Evolutionary conservation across 2,329 filamentous ascomycete genomes (phyloP), one percentile per base, ranked within the genome.

Genomic region (Colletotrichum caudatum): DNA sequence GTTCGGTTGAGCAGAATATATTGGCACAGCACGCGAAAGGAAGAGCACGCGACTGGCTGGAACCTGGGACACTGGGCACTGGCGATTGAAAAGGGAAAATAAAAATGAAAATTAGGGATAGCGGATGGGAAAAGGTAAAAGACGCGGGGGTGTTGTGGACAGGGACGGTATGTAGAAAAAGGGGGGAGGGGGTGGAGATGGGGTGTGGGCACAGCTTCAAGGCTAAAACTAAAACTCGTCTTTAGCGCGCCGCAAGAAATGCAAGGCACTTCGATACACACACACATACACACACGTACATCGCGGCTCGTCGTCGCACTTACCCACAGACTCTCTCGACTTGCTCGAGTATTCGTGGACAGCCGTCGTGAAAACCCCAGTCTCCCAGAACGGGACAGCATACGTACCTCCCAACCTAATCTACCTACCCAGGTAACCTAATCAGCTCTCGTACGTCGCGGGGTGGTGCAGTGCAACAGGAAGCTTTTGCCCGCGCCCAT

Each of bases 141-240:
- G 64, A 37, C 8, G 54, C 35, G 41, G 9, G 39, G 50, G 33
- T 6, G 63, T 37, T n/a, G 64, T 48, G 29, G 29, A 26, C 51
- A 18, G 26, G 29, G 50, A 35, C 62, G 33, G 50, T 16, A n/a
- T n/a, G n/a, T n/a, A 26, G 41, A 33, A 35, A 14, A 20, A 23
- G 23, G 23, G 29, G 48, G 37, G 65, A 20, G 48, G 50, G 9
- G 39, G 65, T 44, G 23, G 50, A 23, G 69, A 23, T 7, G 46
- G 46, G 70, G 66, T 37, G 70, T 71, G 33, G 39, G 26, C 23
- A 39, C 33, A 66, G 51, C 39, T 26, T 35, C 57, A n/a, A 66
- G 50, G 66, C 67, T 66, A 71, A 72, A 71, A 71, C 67, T 71
- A 66, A 72, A 71, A 71, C 61, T 62, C 56, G 48, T 70, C 69